These are phyloP conservation scores for Dipodascus albidus DNA, from an alignment of 805 yeast genomes.

Conservation along the genomic window DNA sequence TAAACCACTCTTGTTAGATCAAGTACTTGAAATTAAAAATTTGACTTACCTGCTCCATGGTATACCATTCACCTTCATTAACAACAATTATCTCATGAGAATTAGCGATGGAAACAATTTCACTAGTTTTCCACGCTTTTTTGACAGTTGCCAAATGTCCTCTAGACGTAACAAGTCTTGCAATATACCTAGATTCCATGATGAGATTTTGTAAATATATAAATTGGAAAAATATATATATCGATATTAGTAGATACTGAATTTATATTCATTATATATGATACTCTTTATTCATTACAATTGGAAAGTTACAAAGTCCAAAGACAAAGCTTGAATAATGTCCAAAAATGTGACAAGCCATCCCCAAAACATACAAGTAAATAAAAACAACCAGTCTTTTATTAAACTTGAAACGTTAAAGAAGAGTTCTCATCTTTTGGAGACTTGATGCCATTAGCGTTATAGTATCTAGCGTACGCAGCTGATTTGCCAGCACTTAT, in stretches of 20 bases:
- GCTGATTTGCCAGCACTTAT: conserved; percentile 2
- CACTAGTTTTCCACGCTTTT: neutral
- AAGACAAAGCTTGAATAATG: no score
- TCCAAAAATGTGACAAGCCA: neutral
- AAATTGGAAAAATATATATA: neutral
- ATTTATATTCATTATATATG: no score
- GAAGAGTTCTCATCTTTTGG: neutral
- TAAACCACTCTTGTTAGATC: neutral
- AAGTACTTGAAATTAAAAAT: neutral
- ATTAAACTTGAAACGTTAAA: neutral
- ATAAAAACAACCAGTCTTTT: neutral
- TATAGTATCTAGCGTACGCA: conserved; percentile 12
- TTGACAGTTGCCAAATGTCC: neutral
- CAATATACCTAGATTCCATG: neutral
- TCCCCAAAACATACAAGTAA: no score
- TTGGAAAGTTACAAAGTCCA: no score
- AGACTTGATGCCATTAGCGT: neutral
- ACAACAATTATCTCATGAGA: neutral
- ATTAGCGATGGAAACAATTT: neutral
- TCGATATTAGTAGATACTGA: no score
- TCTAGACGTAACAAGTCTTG: neutral
- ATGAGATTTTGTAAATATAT: neutral
- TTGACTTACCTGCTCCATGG: neutral
- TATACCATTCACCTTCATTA: neutral
- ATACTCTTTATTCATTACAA: neutral